Base-by-base conservation (phyloP, 2,329 filamentous ascomycete species). In the Leptodontidium sp. region DNA sequence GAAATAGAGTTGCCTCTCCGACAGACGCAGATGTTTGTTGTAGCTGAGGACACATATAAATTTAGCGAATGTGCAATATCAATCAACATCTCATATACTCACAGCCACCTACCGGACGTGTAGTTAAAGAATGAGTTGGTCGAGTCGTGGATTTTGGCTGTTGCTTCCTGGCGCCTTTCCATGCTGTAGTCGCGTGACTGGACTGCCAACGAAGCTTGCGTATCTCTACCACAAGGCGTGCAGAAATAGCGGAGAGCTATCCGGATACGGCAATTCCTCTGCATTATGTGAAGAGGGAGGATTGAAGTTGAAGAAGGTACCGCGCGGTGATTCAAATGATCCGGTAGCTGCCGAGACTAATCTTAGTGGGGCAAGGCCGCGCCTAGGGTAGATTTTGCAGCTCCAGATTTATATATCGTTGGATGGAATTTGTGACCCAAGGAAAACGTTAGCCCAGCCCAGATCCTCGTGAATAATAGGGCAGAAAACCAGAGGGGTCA, bases 71-170 rank as follows among this genome's bases (percentile, higher is more conserved):
- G 24, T 49, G 35, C 21, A 38, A 47, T 17, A 63, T 65, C 45
- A 59, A 69, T 55, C 21, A 62, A 67, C 12, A 69, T 68, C 59
- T 64, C 53, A 40, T 65, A 65, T 50, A 69, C 75, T 74, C 71
- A 75, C 72, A 75, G 62, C 75, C 74, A 76, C 70, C 71, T 72
- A 59, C 73, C 74, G 55, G 74, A 75, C 53, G 73, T 76, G 55
- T 74, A 74, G 68, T 76, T 76, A 61, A 72, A 75, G 66, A 75
- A 73, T 50, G 72, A 49, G 62, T 76, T 71, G 40, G 73, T 55
- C 59, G 67, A 58, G 66, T 73, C 58, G 55, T 63, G 73, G 67
- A 68, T 72, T 61, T 71, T 61, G 43, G 59, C 55, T 50, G 50
- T 65, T 21, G 26, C 63, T 64, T 66, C 50, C 57, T 64, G 61